A percentile compares a stretch with the other conserved stretches of the same genome.
These are phyloP conservation scores for Aureobasidium sp. DNA, from an alignment of 2,329 filamentous ascomycete genomes.

Conservation along the genomic window DNA sequence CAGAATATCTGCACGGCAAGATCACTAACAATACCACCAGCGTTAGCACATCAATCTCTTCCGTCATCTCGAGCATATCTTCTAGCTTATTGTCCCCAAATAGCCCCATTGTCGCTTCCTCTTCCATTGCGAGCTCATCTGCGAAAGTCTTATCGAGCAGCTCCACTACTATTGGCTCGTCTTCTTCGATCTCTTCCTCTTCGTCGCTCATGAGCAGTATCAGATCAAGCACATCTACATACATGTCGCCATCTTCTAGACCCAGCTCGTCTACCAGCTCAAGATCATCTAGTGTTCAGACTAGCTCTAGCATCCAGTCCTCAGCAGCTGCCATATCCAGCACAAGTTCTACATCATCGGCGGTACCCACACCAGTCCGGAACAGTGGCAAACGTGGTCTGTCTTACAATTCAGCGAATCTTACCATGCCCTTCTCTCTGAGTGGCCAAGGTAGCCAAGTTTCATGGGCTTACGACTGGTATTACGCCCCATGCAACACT, in stretches of 20 bases:
- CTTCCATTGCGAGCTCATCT: neutral
- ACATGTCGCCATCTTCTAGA: neutral
- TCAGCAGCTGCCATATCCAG: neutral
- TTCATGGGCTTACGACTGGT: constrained; percentile 34
- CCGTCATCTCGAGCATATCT: neutral
- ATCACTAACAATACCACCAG: neutral
- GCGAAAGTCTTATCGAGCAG: neutral
- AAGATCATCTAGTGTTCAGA: neutral
- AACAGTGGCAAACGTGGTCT: constrained; percentile 68
- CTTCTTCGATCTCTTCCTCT: neutral
- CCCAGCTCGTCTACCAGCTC: too few species aligned
- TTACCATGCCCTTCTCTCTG: constrained; percentile 44
- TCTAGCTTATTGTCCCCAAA: neutral
- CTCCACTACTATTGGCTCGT: neutral
- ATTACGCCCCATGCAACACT: constrained; percentile 46
- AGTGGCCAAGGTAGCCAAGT: constrained; percentile 39
- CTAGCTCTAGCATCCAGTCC: neutral
- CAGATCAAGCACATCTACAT: neutral
- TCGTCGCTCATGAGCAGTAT: neutral
- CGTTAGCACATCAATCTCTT: neutral
- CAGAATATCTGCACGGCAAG: neutral
- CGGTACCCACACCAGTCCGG: constrained; percentile 26
- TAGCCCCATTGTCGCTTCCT: neutral
- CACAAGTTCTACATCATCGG: neutral
- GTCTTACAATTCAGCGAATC: constrained; percentile 67